Evolutionary conservation across 106 monocot species (phyloP), one percentile per base, ranked within the genome.

Genomic region (Alisma plantagoaquatica): DNA sequence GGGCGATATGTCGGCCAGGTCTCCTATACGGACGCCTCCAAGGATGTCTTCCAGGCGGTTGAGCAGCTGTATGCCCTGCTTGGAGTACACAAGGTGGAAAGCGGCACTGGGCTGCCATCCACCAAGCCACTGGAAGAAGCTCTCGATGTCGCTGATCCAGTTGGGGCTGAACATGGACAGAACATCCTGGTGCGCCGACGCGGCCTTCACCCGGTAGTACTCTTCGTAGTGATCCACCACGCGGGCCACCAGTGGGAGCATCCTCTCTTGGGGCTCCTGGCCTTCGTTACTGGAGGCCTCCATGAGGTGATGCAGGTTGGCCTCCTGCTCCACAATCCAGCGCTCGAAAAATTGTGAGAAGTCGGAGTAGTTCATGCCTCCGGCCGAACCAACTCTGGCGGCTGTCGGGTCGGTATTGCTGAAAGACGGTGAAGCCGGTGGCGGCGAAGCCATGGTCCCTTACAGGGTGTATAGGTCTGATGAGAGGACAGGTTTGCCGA

Each of bases 11-110:
- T 53, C 59, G 22, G 54, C 69, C 17, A 83, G 63, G 70, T 88
- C 70, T 3, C 27, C 27, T 2, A 42, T 33, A 51, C 17, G 28
- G 1, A n/a, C 18, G 2, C 66, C 78, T 22, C n/a, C 10, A 31
- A 79, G 15, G 55, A 88, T 14, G 11, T 59, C 32, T 10, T 52
- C 26, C 8, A 88, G 54, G 25, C 45, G 70, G 59, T 59, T 29
- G 51, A 75, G 67, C 2, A 83, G 29, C 52, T 79, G 83, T 25
- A 79, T 30, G 33, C 82, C 87, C 20, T 66, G 74, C 52, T 75
- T 83, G 50, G 88, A 83, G 67, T 83, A 76, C 29, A 88, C 56
- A 31, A 88, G 55, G 11, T 83, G 88, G 63, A 88, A 30, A 43
- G 83, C 83, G 23, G 64, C 27, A 43, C 58, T 46, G 26, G 88